These are phyloP conservation scores for Penicillium glabrum DNA, from an alignment of 2,329 filamentous ascomycete genomes.

Conservation along the genomic window DNA sequence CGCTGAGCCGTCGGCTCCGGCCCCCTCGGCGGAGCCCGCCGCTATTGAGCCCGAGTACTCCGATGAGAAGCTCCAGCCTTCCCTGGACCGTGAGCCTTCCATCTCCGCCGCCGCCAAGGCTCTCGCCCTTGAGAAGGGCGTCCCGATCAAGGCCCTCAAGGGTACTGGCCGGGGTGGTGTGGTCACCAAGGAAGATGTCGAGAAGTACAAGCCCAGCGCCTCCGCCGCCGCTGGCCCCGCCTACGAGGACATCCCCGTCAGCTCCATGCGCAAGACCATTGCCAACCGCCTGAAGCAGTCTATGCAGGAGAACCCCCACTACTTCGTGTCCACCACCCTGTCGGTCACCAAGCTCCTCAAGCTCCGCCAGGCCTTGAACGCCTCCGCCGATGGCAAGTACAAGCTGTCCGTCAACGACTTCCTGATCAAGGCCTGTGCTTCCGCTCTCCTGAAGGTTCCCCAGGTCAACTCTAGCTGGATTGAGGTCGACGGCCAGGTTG, in stretches of 20 bases:
- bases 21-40: constrained; percentile 59
- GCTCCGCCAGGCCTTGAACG: constrained; percentile 91
- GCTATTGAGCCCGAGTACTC: constrained; percentile 70
- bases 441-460: constrained; percentile 90
- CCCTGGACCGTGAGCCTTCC: constrained; percentile 78
- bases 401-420: constrained; percentile 99
- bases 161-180: constrained; percentile 82
- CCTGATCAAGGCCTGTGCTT: constrained; percentile 91
- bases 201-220: constrained; percentile 70
- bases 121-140: constrained; percentile 80
- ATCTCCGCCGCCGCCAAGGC: constrained; percentile 73
- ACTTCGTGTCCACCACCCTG: constrained; percentile 88
- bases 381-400: constrained; percentile 85
- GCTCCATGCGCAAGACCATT: constrained; percentile 97
- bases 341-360: constrained; percentile 95
- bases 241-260: constrained; percentile 82
- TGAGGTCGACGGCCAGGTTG: constrained; percentile 69
- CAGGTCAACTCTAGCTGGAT: constrained; percentile 94
- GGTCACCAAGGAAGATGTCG: constrained; percentile 89
- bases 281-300: constrained; percentile 88
- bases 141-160: constrained; percentile 76
- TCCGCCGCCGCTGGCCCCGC: constrained; percentile 58
- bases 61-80: constrained; percentile 75
- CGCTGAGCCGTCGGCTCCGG: constrained; percentile 49
- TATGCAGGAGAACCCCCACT: constrained; percentile 92